Evolutionary conservation across 2,329 filamentous ascomycete species (phyloP).

Genomic region (Dendryphion nanum): DNA sequence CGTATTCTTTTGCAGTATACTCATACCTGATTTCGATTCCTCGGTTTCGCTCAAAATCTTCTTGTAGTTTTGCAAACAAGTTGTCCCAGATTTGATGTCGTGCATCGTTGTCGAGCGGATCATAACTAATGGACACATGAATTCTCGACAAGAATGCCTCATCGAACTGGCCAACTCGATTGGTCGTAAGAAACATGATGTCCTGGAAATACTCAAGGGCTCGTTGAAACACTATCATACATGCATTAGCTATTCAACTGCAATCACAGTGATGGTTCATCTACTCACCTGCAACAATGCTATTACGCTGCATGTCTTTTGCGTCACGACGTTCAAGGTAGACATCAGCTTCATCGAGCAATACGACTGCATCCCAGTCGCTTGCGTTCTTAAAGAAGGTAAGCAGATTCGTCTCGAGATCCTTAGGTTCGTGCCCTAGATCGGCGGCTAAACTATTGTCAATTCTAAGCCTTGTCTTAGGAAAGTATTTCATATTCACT

Average conservation of each 20-base stretch:
- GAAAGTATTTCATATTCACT: no score
- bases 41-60: slow-evolving; percentile 9
- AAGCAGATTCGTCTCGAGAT: slow-evolving; percentile 12
- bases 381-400: slow-evolving; percentile 13
- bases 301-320: slow-evolving; percentile 30
- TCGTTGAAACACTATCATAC: slow-evolving; percentile 22
- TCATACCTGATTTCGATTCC: slow-evolving; percentile 4
- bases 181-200: slow-evolving; percentile 26
- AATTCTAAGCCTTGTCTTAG: slow-evolving; percentile 18
- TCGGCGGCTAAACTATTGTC: no score
- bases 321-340: slow-evolving; percentile 33
- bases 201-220: slow-evolving; percentile 44
- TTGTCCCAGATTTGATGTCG: slow-evolving; percentile 40
- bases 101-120: slow-evolving; percentile 44
- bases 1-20: slow-evolving; percentile 3
- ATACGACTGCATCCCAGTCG: slow-evolving; percentile 23
- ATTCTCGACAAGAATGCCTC: slow-evolving; percentile 33
- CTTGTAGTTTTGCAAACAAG: slow-evolving; percentile 6
- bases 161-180: slow-evolving; percentile 34
- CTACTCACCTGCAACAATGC: slow-evolving; percentile 21
- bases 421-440: slow-evolving; percentile 12
- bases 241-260: background rate
- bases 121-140: slow-evolving; percentile 48
- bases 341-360: slow-evolving; percentile 40
- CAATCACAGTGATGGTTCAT: no score